Base-by-base conservation (phyloP, 1,284 basidiomycete genomes). In the Mycosarcoma maydis region DNA sequence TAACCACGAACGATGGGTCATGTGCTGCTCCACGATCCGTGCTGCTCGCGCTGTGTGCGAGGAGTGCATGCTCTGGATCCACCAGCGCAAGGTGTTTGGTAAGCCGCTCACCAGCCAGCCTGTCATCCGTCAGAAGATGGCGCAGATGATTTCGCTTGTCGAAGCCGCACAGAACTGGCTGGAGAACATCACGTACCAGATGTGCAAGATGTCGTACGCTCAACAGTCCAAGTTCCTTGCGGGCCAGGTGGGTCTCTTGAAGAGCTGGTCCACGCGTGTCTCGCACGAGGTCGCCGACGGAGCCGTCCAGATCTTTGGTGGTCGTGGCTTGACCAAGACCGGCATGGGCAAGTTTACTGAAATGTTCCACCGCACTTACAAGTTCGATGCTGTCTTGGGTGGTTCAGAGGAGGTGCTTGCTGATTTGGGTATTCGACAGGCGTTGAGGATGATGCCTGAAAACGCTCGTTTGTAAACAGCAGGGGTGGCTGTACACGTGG, bases 171-270 rank as follows among this genome's bases (percentile, higher is more conserved):
- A 96, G 80, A 87, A 87, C 42, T 96, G 92, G 92, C 84, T 95
- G 23, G 94, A 97, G 84, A 90, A 88, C 77, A 84, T 95, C 64
- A 94, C 92, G 0, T 88, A 90, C 82, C 93, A 95, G 83, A 95
- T 95, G 93, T 88, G 87, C 80, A 89, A 93, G 75, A 83, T 78
- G 91, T 82, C 83, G 77, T 82, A 97, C 82, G 86, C 86, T 56
- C 88, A 95, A 80, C 92, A 93, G 83, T 82, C 84, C 37, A 74
- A 77, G 59, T 72, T 76, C 59, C 74, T 83, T 24, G 83, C 77
- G 42, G 90, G 90, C 14, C 90, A 87, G 67, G 90, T 92, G 54
- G 91, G 87, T 13, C 84, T 92, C 56, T 83, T 92, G 80, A 93
- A 93, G 85, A 71, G 73, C 20, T 82, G 72, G 73, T 72, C 68